Percentiles rank a stretch among this genome's conserved stretches.
phyloP scores from a whole-genome alignment of 2,329 filamentous ascomycete genomes.

The Hypoxylon rubiginosum region DNA sequence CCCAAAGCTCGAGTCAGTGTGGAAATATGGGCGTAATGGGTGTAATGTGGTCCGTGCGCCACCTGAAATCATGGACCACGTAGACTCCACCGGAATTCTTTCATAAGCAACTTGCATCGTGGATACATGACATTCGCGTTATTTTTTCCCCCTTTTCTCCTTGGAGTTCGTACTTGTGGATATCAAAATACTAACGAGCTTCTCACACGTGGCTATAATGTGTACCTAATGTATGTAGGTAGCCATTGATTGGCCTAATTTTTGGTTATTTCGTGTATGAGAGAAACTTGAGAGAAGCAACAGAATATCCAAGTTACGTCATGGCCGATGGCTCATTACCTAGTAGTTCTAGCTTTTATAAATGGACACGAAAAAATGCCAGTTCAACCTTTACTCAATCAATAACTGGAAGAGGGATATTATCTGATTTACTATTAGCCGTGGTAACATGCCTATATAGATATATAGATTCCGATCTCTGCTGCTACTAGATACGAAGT shows the following conservation, averaged over 20 bases:
- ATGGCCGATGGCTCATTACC: no score
- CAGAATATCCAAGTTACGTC: background rate
- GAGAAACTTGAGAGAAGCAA: background rate
- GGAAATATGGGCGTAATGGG: background rate
- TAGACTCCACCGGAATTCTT: constrained; percentile 16
- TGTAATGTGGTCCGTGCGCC: constrained; percentile 25
- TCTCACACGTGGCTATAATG: constrained; percentile 15
- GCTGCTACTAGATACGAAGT: background rate
- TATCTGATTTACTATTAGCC: background rate
- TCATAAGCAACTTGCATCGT: constrained; percentile 10
- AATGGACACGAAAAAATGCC: background rate
- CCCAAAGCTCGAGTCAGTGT: background rate
- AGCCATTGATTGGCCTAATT: background rate
- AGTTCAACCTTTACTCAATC: background rate
- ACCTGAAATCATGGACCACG: constrained; percentile 32
- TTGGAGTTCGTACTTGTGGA: constrained; percentile 8
- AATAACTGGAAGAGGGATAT: background rate
- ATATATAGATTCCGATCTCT: background rate
- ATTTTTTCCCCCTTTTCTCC: constrained; percentile 1
- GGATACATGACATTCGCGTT: constrained; percentile 19
- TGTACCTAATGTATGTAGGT: background rate
- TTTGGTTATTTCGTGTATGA: background rate
- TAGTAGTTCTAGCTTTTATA: no score
- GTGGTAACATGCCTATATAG: background rate
- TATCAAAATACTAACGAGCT: constrained; percentile 6